Evolutionary conservation across 345 rosid species (phyloP), one percentile per base, ranked within the genome.

Genomic region (Euphorbia lathyris): DNA sequence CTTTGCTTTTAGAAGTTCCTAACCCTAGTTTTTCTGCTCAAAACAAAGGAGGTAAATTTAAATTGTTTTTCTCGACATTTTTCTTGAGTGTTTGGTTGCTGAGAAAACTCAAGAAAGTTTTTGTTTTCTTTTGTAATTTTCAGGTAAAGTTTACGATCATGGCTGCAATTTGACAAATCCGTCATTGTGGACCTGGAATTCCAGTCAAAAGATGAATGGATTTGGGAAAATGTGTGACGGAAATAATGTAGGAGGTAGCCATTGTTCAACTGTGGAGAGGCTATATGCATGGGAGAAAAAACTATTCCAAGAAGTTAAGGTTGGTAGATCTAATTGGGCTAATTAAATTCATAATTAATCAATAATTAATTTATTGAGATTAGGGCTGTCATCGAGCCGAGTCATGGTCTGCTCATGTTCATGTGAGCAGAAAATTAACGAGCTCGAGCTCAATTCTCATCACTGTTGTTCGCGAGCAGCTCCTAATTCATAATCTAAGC

Each of bases 231-330:
- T 77, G 45, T 79, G 76, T 25, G 76, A 73, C 42, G 68, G 30
- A 8, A 75, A 57, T 16, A 73, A 79, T 30, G 50, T 6, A 4
- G 72, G 70, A 20, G 57, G 70, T 7, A 79, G 97, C 78, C 98
- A 94, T 67, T 88, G 88, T 40, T 94, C 93, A 13, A 91, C 97
- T 7, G 85, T 90, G 14, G 98, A 91, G 72, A 88, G 93, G 65
- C 75, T 94, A 9, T 91, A 85, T 76, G 96, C 97, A 58, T 94
- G 98, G 98, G 98, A 91, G 86, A 91, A 91, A 87, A 94, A 91
- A 71, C 86, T 94, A 19, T 91, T 74, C 82, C 85, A 82, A 72
- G 98, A 94, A 65, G 98, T 91, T 71, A 91, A 94, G 98, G 99
- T 94, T 56, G 7, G 38, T 7, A 52, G 34, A 23, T 8, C 8